Conservation (phyloP, 225 moss, liverwort and hornwort species). For the Takakia lepidozioides region DNA sequence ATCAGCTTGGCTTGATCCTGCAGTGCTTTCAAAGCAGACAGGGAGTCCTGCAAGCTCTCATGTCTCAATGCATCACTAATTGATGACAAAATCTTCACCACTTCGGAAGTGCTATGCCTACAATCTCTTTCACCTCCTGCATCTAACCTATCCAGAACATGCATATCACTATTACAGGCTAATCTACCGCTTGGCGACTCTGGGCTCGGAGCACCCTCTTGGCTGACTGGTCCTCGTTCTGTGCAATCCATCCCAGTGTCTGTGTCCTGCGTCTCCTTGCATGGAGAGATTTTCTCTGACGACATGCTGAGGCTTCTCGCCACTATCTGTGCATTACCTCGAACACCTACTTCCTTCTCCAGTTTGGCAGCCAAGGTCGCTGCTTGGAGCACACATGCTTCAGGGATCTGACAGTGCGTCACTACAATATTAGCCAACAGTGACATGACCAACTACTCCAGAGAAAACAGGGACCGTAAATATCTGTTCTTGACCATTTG, state of each 20-base stretch:
- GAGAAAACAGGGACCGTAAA: too few relatives aligned
- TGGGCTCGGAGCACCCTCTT: constrained; percentile 1
- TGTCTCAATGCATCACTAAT: constrained; percentile 14
- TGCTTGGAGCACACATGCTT: constrained; percentile 67
- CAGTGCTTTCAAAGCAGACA: constrained; percentile 21
- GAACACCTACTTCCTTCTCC: constrained; percentile 64
- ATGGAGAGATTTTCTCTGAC: not conserved
- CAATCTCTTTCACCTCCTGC: constrained; percentile 2
- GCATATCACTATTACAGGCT: not conserved
- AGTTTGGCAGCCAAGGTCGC: constrained; percentile 75
- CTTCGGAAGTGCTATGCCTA: constrained; percentile 5
- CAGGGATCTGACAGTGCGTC: constrained; percentile 71
- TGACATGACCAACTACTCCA: too few relatives aligned
- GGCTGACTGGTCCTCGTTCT: not conserved
- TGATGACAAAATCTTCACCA: constrained; percentile 13
- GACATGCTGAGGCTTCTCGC: not conserved
- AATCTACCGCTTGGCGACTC: too few relatives aligned
- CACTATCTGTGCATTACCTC: constrained; percentile 21
- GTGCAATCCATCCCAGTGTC: not conserved
- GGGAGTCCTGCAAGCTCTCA: constrained; percentile 14
- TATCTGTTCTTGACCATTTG: too few relatives aligned
- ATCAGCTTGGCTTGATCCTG: constrained; percentile 29
- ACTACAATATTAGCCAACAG: too few relatives aligned
- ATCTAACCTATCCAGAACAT: not conserved
- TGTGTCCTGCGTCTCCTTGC: not conserved